Evolutionary conservation across 345 rosid species (phyloP).

Genomic region (Aquilaria malaccensis): DNA sequence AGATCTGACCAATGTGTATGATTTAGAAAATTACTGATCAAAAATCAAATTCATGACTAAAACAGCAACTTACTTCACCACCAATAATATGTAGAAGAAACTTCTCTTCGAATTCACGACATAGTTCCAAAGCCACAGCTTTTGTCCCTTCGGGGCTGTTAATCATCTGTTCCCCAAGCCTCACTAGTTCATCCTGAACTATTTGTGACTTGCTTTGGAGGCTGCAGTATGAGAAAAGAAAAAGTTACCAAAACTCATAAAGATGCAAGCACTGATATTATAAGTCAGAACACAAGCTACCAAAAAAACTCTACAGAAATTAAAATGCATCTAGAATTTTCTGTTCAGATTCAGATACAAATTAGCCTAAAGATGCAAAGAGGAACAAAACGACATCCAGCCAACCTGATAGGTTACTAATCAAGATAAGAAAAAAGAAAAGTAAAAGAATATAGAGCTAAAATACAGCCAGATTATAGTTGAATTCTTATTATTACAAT

Average conservation of each 20-base stretch:
- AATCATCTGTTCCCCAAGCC: conserved; percentile 90
- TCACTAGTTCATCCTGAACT: conserved; percentile 76
- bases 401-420: too few species aligned
- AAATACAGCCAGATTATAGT: too few species aligned
- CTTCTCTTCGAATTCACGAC: conserved; percentile 98
- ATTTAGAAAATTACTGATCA: too few species aligned
- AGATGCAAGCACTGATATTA: background rate
- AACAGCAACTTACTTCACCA: conserved; percentile 73
- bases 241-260: conserved; percentile 7
- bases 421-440: too few species aligned
- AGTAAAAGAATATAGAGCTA: too few species aligned
- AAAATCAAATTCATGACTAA: background rate
- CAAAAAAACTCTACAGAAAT: background rate
- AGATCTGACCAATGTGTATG: too few species aligned
- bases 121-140: conserved; percentile 96
- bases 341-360: too few species aligned
- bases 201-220: conserved; percentile 91
- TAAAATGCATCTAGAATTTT: too few species aligned
- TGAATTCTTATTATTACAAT: too few species aligned
- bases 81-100: conserved; percentile 86
- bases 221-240: conserved; percentile 31
- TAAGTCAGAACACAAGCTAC: background rate
- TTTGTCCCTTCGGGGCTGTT: conserved; percentile 86
- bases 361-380: too few species aligned
- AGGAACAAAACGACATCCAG: too few species aligned